Base-by-base conservation (phyloP, 2,329 filamentous ascomycete genomes). In the Erysiphe pulchra region DNA sequence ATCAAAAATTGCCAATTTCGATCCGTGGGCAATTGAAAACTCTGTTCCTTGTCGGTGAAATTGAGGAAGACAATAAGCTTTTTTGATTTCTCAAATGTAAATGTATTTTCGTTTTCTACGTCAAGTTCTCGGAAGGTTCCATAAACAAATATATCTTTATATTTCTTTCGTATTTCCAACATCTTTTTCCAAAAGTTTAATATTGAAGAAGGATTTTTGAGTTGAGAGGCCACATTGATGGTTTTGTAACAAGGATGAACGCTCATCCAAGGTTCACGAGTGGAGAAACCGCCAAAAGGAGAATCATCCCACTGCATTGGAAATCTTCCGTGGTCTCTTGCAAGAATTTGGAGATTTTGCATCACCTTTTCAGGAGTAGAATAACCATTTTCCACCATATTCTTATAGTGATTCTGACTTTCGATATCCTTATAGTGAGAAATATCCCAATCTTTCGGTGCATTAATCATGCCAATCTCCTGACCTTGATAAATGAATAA, bases 271-370 rank as follows among this genome's bases (percentile, higher is more conserved):
- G 47, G 45, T 14, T 32, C 17, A 11, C 40, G 24, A 2, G 74
- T 75, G 7, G 42, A 44, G 61, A 83, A 83, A 17, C 79, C 78
- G 0, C 65, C 75, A 49, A 80, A 69, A 0, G 61, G 55, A 1
- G 60, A 62, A 14, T 59, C 54, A 50, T 73, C 66, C 77, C 78
- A 83, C 54, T 81, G 77, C 57, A 83, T 75, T 0, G 78, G 77
- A 0, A 75, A 71, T 36, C 78, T 67, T 11, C 71, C 73, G 56
- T 83, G 78, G 59, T 84, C 79, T 71, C 50, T 65, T 61, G 68
- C 75, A 30, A 79, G 67, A 48, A 68, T 63, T 50, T 74, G 68
- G 45, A 80, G 61, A 36, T 70, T 63, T 9, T 62, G 57, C 52
- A 68, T 65, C 0, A 66, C 69, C 34, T 65, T 61, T 12, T 61